Conservation (phyloP, 768 basidiomycete genomes). For the Sistotremastrum suecicum region DNA sequence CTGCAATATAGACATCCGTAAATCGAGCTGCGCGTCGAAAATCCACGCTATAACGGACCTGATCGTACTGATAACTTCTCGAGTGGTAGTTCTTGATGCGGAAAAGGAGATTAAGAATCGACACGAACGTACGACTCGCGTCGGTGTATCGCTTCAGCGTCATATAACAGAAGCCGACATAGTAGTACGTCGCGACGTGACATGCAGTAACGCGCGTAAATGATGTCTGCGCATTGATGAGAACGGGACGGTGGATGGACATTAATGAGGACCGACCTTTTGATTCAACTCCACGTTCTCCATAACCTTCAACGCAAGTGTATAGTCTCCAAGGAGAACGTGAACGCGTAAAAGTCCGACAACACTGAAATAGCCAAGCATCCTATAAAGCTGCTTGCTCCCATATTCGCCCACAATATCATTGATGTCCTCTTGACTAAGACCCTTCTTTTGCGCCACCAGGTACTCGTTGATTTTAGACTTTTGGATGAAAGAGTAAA, state of each 20-base stretch:
- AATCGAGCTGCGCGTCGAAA: background rate
- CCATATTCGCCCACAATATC: slow-evolving; percentile 89
- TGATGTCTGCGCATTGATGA: slow-evolving; percentile 37
- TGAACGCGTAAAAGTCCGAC: slow-evolving; percentile 93
- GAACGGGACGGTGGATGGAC: background rate
- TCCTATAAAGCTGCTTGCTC: slow-evolving; percentile 75
- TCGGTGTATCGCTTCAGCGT: slow-evolving; percentile 91
- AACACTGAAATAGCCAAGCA: slow-evolving; percentile 93
- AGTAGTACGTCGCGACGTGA: slow-evolving; percentile 90
- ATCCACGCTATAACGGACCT: slow-evolving; percentile 29
- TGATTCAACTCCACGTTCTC: slow-evolving; percentile 87
- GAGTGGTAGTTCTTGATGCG: slow-evolving; percentile 97
- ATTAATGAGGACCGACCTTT: slow-evolving; percentile 34
- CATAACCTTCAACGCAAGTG: slow-evolving; percentile 88
- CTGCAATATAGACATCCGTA: slow-evolving; percentile 22
- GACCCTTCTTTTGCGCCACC: slow-evolving; percentile 64
- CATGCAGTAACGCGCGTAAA: slow-evolving; percentile 93
- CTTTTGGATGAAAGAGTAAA: slow-evolving; percentile 98
- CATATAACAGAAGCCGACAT: slow-evolving; percentile 94
- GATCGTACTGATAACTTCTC: slow-evolving; percentile 90
- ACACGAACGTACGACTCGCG: slow-evolving; percentile 86
- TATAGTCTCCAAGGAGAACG: slow-evolving; percentile 89
- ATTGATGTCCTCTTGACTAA: slow-evolving; percentile 72
- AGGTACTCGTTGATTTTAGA: slow-evolving; percentile 91
- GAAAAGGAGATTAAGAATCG: slow-evolving; percentile 88